Conservation (phyloP, 768 basidiomycete species). For the Hemileccinum rubropunctum region DNA sequence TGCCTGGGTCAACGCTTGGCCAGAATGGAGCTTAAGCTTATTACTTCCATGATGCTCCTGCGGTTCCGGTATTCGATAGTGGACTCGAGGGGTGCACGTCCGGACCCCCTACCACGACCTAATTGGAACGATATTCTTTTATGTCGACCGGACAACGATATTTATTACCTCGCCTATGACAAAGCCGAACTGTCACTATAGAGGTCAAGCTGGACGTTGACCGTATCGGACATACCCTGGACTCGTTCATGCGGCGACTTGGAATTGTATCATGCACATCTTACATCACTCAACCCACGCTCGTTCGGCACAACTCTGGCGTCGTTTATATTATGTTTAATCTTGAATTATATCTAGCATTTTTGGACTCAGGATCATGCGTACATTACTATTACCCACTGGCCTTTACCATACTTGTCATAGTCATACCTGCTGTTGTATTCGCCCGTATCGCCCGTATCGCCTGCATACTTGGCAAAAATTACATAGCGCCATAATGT, state of each 20-base stretch:
- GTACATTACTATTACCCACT: constrained; percentile 5
- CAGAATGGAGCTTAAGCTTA: constrained; percentile 68
- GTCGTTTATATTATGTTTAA: constrained; percentile 22
- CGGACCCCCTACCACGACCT: constrained; percentile 50
- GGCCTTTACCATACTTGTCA: not conserved
- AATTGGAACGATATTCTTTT: constrained; percentile 79
- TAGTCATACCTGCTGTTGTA: constrained; percentile 9
- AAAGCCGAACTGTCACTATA: constrained; percentile 17
- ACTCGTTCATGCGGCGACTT: constrained; percentile 10
- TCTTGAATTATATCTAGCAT: constrained; percentile 13
- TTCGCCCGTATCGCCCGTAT: not conserved
- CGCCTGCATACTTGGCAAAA: constrained; percentile 9
- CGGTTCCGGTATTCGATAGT: constrained; percentile 60
- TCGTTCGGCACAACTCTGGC: constrained; percentile 1
- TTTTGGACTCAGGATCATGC: constrained; percentile 16
- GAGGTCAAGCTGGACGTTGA: constrained; percentile 26
- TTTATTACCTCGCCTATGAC: constrained; percentile 52
- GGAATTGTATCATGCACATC: constrained; percentile 2
- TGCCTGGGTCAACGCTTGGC: constrained; percentile 77
- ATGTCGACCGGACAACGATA: constrained; percentile 57
- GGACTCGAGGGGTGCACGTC: constrained; percentile 46
- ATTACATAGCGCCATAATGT: constrained; percentile 8
- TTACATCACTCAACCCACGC: constrained; percentile 13
- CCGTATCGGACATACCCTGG: constrained; percentile 14
- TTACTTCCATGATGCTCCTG: constrained; percentile 64